phyloP scores from a whole-genome alignment of 345 rosid species.

The Pelargonium nanum region DNA sequence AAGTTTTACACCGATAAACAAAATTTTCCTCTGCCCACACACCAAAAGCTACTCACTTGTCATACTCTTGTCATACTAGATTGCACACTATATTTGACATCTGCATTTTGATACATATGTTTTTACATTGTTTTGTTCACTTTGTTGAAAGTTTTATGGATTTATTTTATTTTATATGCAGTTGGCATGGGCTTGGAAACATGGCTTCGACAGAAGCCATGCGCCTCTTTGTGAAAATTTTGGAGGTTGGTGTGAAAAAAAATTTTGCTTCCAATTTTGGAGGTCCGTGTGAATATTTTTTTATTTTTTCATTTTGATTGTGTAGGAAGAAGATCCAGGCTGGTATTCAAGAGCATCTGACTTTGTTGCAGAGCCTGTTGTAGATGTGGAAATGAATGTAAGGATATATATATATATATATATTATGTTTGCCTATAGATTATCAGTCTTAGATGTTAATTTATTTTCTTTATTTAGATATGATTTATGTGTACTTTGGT shows the following conservation, averaged over 20 bases:
- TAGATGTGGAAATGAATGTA: conserved; percentile 63
- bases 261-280: conserved; percentile 11
- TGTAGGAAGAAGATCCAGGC: conserved; percentile 92
- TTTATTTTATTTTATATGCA: conserved; percentile 27
- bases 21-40: neutral
- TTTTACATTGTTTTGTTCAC: conserved; percentile 1
- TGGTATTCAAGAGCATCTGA: conserved; percentile 94
- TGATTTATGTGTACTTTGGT: neutral
- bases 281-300: neutral
- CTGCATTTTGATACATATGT: neutral
- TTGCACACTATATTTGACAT: neutral
- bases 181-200: conserved; percentile 94
- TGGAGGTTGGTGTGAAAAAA: conserved; percentile 56
- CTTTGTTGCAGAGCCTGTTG: conserved; percentile 48
- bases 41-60: no score
- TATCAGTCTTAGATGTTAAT: neutral
- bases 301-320: conserved; percentile 7
- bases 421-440: neutral
- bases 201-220: conserved; percentile 95
- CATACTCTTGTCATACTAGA: neutral
- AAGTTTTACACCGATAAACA: neutral
- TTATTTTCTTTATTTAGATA: no score
- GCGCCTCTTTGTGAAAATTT: conserved; percentile 97
- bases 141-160: conserved; percentile 5
- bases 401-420: conserved; percentile 18